Evolutionary conservation across 2,329 filamentous ascomycete species (phyloP).

Genomic region (Madurella mycetomatis): DNA sequence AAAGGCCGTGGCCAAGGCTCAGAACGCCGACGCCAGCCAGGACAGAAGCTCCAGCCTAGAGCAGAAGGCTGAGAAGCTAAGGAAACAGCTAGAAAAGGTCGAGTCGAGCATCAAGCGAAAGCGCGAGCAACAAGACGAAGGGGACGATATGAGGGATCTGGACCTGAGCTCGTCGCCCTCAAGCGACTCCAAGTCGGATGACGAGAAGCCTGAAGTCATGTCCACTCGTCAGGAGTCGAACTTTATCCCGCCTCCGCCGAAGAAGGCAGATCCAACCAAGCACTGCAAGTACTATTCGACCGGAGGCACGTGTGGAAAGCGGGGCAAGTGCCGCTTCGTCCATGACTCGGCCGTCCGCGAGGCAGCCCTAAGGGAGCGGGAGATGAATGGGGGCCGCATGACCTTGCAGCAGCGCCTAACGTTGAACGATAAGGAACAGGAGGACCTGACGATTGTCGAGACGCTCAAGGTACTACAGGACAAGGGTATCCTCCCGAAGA

Average conservation of each 20-base stretch:
- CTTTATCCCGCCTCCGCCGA: slow-evolving; percentile 41
- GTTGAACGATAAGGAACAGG: slow-evolving; percentile 64
- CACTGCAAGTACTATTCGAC: slow-evolving; percentile 70
- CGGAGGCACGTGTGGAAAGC: slow-evolving; percentile 65
- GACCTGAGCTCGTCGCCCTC: slow-evolving; percentile 37
- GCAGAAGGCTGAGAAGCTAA: slow-evolving; percentile 56
- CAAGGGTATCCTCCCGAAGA: slow-evolving; percentile 48
- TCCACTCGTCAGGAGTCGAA: slow-evolving; percentile 44
- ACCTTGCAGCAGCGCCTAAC: slow-evolving; percentile 62
- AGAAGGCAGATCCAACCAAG: slow-evolving; percentile 57
- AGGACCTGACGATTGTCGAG: slow-evolving; percentile 61
- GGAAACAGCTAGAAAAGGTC: slow-evolving; percentile 63
- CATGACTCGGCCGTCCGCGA: slow-evolving; percentile 61
- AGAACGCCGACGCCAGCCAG: slow-evolving; percentile 51
- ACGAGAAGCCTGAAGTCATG: slow-evolving; percentile 55
- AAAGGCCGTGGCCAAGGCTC: slow-evolving; percentile 45
- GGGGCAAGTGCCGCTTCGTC: slow-evolving; percentile 71
- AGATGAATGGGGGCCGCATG: slow-evolving; percentile 60
- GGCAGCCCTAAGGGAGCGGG: slow-evolving; percentile 59
- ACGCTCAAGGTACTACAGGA: slow-evolving; percentile 62
- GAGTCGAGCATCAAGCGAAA: slow-evolving; percentile 67
- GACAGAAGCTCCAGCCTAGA: slow-evolving; percentile 49
- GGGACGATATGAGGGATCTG: slow-evolving; percentile 57
- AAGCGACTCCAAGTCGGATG: slow-evolving; percentile 48
- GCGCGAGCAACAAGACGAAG: slow-evolving; percentile 62